These are phyloP conservation scores for Chaetomiaceae sp. DNA, from an alignment of 2,329 filamentous ascomycete genomes.

Conservation along the genomic window DNA sequence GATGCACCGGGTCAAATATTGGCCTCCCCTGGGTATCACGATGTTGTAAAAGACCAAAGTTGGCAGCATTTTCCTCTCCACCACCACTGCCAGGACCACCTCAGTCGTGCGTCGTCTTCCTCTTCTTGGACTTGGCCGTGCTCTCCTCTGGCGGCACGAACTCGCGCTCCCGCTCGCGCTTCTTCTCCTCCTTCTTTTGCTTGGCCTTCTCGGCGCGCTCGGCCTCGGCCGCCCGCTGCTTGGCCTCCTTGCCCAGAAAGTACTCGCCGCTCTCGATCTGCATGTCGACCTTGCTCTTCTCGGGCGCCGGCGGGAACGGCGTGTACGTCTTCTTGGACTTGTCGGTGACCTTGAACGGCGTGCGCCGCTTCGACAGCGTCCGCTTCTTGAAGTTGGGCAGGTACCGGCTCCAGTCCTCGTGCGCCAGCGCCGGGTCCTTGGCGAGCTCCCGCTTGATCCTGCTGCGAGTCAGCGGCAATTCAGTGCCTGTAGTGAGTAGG, in stretches of 20 bases:
- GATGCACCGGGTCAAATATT: slow-evolving; percentile 4
- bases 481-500: too few species aligned
- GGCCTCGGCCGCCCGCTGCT: slow-evolving; percentile 76
- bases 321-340: slow-evolving; percentile 95
- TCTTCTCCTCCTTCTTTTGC: slow-evolving; percentile 82
- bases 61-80: slow-evolving; percentile 2
- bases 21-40: slow-evolving; percentile 23
- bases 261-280: slow-evolving; percentile 99
- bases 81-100: not conserved
- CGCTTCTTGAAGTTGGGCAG: slow-evolving; percentile 96
- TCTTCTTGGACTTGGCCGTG: slow-evolving; percentile 59
- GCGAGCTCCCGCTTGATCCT: slow-evolving; percentile 26
- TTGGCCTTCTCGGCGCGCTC: slow-evolving; percentile 80
- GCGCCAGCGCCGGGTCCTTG: slow-evolving; percentile 57
- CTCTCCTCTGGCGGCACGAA: slow-evolving; percentile 83
- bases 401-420: slow-evolving; percentile 94
- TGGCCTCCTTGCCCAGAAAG: slow-evolving; percentile 88
- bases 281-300: slow-evolving; percentile 98
- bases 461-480: not conserved
- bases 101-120: slow-evolving; percentile 43
- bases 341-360: slow-evolving; percentile 82
- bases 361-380: slow-evolving; percentile 75
- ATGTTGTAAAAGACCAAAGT: slow-evolving; percentile 9
- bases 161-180: slow-evolving; percentile 77
- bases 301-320: slow-evolving; percentile 90